Conservation (phyloP, 257 asterid genomes). For the Capsicum rhomboideum region DNA sequence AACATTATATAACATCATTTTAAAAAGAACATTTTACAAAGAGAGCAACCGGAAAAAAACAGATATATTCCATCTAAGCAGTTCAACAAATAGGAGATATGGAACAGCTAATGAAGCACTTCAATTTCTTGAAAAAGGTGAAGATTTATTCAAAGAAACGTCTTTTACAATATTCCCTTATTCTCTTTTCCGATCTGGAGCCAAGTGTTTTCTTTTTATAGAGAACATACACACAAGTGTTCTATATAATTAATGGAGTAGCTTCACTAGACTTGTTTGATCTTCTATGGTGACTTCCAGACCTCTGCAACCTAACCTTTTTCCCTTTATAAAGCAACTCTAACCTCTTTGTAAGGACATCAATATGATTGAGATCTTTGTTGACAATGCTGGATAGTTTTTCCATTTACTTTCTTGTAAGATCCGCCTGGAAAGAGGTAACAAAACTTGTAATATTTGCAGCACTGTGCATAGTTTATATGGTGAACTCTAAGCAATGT, state of each 20-base stretch:
- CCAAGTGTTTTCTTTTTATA: not conserved
- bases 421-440: conserved; percentile 57
- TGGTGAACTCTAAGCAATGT: not conserved
- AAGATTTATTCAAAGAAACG: not conserved
- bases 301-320: not conserved
- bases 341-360: conserved; percentile 81
- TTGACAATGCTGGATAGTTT: conserved; percentile 61
- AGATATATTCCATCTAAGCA: not conserved
- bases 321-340: not conserved
- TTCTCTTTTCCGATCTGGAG: not conserved
- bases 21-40: not conserved
- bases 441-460: conserved; percentile 6
- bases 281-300: not conserved
- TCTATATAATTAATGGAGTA: not conserved
- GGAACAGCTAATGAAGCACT: not conserved
- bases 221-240: not conserved
- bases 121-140: not conserved
- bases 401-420: conserved; percentile 90
- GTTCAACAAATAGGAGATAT: not conserved
- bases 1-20: not conserved
- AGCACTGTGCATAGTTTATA: not conserved
- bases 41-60: not conserved
- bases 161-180: not conserved
- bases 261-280: not conserved
- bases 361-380: conserved; percentile 87